These are phyloP conservation scores for Friedmanniomyces endolithicus DNA, from an alignment of 495 filamentous ascomycete species.

Conservation along the genomic window DNA sequence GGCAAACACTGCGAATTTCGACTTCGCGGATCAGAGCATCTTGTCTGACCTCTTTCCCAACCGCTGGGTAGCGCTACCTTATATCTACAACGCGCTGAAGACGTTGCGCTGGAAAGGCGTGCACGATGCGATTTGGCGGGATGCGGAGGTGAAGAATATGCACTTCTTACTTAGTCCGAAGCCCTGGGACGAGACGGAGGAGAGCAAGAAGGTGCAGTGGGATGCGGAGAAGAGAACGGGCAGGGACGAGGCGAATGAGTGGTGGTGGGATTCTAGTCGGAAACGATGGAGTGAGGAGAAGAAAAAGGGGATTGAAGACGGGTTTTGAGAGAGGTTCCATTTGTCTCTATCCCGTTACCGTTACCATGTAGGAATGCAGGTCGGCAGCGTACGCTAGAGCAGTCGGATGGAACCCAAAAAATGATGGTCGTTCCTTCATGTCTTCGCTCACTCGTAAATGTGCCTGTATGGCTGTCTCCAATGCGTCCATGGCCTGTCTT, in stretches of 20 bases:
- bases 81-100: slow-evolving; percentile 74
- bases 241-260: slow-evolving; percentile 45
- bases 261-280: slow-evolving; percentile 52
- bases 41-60: slow-evolving; percentile 52
- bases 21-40: slow-evolving; percentile 67
- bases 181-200: slow-evolving; percentile 56
- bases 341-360: background rate
- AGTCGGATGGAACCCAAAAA: no score
- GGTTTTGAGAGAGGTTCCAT: slow-evolving; percentile 24
- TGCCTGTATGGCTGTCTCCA: no score
- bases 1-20: slow-evolving; percentile 39
- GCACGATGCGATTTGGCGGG: slow-evolving; percentile 61
- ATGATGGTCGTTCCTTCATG: no score
- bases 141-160: slow-evolving; percentile 63
- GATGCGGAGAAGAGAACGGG: slow-evolving; percentile 29
- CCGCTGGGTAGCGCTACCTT: slow-evolving; percentile 62
- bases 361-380: no score
- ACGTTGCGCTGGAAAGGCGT: slow-evolving; percentile 56
- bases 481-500: no score
- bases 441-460: no score
- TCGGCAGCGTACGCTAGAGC: no score
- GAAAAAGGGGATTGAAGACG: slow-evolving; percentile 31
- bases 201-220: slow-evolving; percentile 22
- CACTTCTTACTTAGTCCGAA: slow-evolving; percentile 74
- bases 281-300: slow-evolving; percentile 43